Evolutionary conservation across 2,329 filamentous ascomycete species (phyloP), one percentile per base, ranked within the genome.

Genomic region (Aspergillus sp.): DNA sequence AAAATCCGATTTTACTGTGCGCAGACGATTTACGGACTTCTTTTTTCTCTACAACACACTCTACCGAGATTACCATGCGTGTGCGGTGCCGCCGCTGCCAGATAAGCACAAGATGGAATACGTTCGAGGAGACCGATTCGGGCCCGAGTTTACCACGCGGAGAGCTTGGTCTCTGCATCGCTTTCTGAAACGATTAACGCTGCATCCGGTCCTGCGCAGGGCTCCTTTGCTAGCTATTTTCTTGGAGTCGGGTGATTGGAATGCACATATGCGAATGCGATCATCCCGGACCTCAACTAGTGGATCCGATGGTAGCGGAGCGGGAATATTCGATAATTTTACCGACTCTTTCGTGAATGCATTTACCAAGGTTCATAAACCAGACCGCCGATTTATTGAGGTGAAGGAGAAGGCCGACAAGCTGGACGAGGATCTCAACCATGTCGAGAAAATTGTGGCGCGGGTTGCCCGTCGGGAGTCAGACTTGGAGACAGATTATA

Each of bases 81-180:
- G 90, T 75, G 95, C 95, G 48, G 91, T 99, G 3, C 95, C 95
- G 31, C 95, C 95, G 47, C 82, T 99, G 54, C 95, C 95, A 53
- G 95, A 98, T 78, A 99, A 98, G 82, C 93, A 98, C 81, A 96
- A 96, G 77, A 96, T 99, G 90, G 92, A 96, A 71, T 98, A 98
- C 72, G 95, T 98, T 52, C 90, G 93, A 37, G 95, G 95, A 66
- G 93, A 98, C 79, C 89, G 95, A 62, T 99, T 99, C 76, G 92
- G 93, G 8, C 78, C 88, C 50, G 95, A 98, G 77, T 99, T 99
- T 73, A 99, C 92, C 35, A 82, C 87, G 46, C 88, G 95, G 35
- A 87, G 95, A 65, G 92, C 91, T 51, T 90, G 93, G 80, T 97
- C 93, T 3, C 83, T 99, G 52, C 89, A 96, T 76, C 90, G 95